These are phyloP conservation scores for Arthromyces matolae DNA, from an alignment of 768 basidiomycete genomes.

Conservation along the genomic window DNA sequence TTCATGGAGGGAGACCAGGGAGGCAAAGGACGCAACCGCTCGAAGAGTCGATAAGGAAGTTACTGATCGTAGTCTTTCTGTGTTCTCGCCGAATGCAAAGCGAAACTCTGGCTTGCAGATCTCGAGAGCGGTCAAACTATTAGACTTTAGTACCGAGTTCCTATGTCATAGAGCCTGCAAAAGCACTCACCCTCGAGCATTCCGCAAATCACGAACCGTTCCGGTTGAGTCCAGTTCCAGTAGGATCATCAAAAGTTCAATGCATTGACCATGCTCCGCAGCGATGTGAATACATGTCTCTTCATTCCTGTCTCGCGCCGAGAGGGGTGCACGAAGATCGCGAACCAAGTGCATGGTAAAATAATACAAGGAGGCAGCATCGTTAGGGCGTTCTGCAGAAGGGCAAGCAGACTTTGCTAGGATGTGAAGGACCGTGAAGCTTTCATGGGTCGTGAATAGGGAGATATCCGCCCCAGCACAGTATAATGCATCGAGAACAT, in stretches of 20 bases:
- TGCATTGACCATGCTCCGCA: conserved; percentile 67
- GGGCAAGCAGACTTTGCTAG: conserved; percentile 43
- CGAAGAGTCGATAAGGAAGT: conserved; percentile 60
- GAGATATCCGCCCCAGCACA: conserved; percentile 73
- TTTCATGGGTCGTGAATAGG: conserved; percentile 60
- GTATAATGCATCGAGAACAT: conserved; percentile 67
- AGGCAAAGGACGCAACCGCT: conserved; percentile 43
- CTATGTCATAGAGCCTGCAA: not conserved
- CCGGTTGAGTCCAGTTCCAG: conserved; percentile 62
- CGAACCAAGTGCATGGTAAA: conserved; percentile 66
- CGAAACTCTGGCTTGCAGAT: conserved; percentile 67
- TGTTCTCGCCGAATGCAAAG: conserved; percentile 53
- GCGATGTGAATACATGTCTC: conserved; percentile 82
- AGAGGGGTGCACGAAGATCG: conserved; percentile 66
- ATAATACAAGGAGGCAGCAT: conserved; percentile 42
- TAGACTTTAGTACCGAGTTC: too few species aligned
- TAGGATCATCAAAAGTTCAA: conserved; percentile 59
- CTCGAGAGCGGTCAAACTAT: conserved; percentile 62
- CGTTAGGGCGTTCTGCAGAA: conserved; percentile 29
- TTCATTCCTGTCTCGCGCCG: conserved; percentile 59
- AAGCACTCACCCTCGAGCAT: conserved; percentile 62
- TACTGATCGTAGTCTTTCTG: conserved; percentile 41
- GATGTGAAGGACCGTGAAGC: conserved; percentile 67
- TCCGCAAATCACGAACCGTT: conserved; percentile 55
- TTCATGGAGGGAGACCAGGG: conserved; percentile 46